A percentile compares a stretch with the other conserved stretches of the same genome.
phyloP scores from a whole-genome alignment of 495 filamentous ascomycete species.

The Trichoderma orchidacearum region DNA sequence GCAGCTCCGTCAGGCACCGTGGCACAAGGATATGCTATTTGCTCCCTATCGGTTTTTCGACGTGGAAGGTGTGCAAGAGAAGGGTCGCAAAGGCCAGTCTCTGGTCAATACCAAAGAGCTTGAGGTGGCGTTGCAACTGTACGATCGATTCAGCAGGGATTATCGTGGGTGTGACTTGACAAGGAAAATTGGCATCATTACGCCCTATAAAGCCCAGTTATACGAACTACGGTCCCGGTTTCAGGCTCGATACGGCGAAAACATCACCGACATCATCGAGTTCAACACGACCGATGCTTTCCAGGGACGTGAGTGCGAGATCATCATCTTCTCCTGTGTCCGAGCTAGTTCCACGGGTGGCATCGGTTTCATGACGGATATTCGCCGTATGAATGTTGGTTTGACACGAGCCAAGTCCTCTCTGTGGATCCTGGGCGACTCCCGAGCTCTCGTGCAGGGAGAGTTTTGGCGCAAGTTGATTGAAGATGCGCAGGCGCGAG shows the following conservation, averaged over 20 bases:
- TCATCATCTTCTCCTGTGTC: constrained; percentile 98
- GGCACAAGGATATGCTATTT: constrained; percentile 71
- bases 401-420: constrained; percentile 91
- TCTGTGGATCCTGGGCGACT: constrained; percentile 89
- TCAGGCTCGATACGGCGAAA: constrained; percentile 51
- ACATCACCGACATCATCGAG: constrained; percentile 65
- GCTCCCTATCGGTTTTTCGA: constrained; percentile 97
- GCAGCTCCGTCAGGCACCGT: constrained; percentile 55
- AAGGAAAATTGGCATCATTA: constrained; percentile 90
- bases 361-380: constrained; percentile 95
- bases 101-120: constrained; percentile 82
- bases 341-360: constrained; percentile 75
- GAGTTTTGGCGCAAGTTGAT: constrained; percentile 83
- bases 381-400: constrained; percentile 98
- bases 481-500: constrained; percentile 57
- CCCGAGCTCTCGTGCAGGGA: constrained; percentile 68
- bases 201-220: constrained; percentile 92
- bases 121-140: constrained; percentile 71
- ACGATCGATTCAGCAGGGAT: constrained; percentile 60
- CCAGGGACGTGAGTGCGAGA: constrained; percentile 89
- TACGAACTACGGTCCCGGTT: constrained; percentile 64
- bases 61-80: constrained; percentile 74
- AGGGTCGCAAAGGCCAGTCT: constrained; percentile 66
- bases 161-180: constrained; percentile 53
- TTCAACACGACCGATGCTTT: constrained; percentile 99